These are phyloP conservation scores for Microbotryum intermedium DNA, from an alignment of 1,284 basidiomycete species.

Conservation along the genomic window DNA sequence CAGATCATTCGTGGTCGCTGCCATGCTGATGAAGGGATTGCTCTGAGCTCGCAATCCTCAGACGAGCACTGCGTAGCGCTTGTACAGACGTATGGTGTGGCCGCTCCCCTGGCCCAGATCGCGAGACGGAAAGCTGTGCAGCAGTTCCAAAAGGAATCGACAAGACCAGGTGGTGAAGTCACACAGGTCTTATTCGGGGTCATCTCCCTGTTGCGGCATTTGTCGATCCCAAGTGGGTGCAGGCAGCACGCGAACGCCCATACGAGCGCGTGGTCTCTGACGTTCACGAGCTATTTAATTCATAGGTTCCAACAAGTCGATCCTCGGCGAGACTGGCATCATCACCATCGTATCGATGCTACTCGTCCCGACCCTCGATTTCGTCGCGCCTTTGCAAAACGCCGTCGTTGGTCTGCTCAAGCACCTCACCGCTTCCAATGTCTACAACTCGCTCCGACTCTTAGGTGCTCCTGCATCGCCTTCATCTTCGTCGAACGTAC, in stretches of 20 bases:
- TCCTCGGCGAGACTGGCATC: slow-evolving; percentile 57
- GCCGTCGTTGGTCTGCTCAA: slow-evolving; percentile 80
- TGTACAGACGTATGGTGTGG: slow-evolving; percentile 35
- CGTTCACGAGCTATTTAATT: background rate
- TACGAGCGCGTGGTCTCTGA: too few relatives aligned
- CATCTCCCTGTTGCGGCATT: slow-evolving; percentile 71
- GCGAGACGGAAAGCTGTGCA: background rate
- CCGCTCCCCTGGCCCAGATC: slow-evolving; percentile 15
- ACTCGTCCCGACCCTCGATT: slow-evolving; percentile 57
- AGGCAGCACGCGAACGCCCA: too few relatives aligned
- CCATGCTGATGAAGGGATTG: background rate
- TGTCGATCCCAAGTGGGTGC: slow-evolving; percentile 54
- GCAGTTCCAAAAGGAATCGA: background rate
- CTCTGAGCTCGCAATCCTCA: slow-evolving; percentile 35
- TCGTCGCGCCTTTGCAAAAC: slow-evolving; percentile 76
- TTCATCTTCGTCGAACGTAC: background rate
- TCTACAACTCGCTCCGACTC: slow-evolving; percentile 48
- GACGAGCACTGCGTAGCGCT: slow-evolving; percentile 59
- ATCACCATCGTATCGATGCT: slow-evolving; percentile 56
- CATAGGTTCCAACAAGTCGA: slow-evolving; percentile 47
- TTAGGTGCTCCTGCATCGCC: slow-evolving; percentile 39
- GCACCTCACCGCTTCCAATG: slow-evolving; percentile 69
- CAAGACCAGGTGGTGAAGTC: slow-evolving; percentile 22
- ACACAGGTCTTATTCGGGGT: slow-evolving; percentile 33
- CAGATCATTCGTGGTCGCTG: too few relatives aligned